Evolutionary conservation across 2,329 filamentous ascomycete species (phyloP).

Genomic region (Scleromitrula shiraiana): DNA sequence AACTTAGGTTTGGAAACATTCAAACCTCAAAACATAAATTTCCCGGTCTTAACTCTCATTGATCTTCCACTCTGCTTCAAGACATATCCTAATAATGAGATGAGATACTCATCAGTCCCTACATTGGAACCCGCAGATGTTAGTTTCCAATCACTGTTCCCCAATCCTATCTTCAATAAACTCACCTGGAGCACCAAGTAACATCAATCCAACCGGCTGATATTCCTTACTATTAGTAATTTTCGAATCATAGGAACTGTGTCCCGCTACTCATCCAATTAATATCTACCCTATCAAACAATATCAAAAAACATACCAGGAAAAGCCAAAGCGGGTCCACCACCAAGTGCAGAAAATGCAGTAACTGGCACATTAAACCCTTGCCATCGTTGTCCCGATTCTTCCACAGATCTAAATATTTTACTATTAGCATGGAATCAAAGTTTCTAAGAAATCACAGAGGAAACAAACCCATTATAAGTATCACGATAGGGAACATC

Average conservation of each 20-base stretch:
- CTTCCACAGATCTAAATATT: neutral
- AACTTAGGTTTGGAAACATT: neutral
- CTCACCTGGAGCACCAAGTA: conserved; percentile 15
- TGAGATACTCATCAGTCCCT: conserved; percentile 11
- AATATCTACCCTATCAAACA: neutral
- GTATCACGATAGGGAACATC: conserved; percentile 12
- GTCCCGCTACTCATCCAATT: conserved; percentile 12
- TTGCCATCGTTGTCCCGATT: conserved; percentile 16
- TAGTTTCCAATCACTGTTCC: neutral
- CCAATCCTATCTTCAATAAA: neutral
- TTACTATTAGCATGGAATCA: neutral
- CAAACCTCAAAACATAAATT: neutral
- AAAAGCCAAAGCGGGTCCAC: conserved; percentile 15
- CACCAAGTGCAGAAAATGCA: conserved; percentile 16
- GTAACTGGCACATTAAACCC: conserved; percentile 16
- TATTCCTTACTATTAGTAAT: conserved; percentile 7
- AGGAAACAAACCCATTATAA: neutral
- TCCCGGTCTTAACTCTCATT: neutral
- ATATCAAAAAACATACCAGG: conserved; percentile 11
- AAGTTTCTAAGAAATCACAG: accelerated
- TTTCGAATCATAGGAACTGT: conserved; percentile 14
- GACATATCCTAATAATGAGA: neutral
- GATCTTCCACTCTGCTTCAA: neutral
- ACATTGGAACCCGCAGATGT: neutral
- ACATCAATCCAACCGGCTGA: conserved; percentile 17